Evolutionary conservation across 108 stramenopile species (phyloP), one percentile per base, ranked within the genome.

Genomic region (Skeletonema costatum): DNA sequence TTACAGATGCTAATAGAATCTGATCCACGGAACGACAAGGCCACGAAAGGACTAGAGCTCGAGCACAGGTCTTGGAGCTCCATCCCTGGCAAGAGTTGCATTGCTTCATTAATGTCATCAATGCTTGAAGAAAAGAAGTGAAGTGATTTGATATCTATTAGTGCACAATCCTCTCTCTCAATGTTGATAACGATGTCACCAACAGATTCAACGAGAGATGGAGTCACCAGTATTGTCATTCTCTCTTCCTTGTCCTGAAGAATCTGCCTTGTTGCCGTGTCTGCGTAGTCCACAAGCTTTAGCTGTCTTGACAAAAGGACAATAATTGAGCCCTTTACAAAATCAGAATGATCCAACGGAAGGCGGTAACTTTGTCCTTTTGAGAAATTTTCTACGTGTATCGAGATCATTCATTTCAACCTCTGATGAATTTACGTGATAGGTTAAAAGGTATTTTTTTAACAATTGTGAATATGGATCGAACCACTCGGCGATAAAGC

Each of bases 401-500:
- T 48, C 36, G 1, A 85, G 16, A 33, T 85, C 84, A 29, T 70
- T 85, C 84, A 87, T 85, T 72, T 87, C 87, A 4, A 77, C 77
- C 19, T 87, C 87, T n/a, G 4, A 11, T 10, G 25, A 25, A 7
- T 25, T 19, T 7, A 25, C 25, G 5, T 25, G 53, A 29, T 56
- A 56, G 6, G 25, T 56, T 7, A 21, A n/a, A 1, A 25, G 53
- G 7, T 25, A 25, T 58, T 73, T 48, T 33, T 86, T 86, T 19
- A 83, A n/a, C 31, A 83, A 60, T 71, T 82, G 84, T 13, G 84
- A 84, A 25, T 84, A 77, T 7, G 84, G 84, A 50, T 87, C 87
- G 51, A 81, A 85, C 77, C 81, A 87, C 63, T 87, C 87, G 5
- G 64, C 81, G 44, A 85, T 36, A 63, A 87, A 84, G n/a, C 79